These are phyloP conservation scores for Biscutella laevigata DNA, from an alignment of 441 rosid genomes.

Conservation along the genomic window DNA sequence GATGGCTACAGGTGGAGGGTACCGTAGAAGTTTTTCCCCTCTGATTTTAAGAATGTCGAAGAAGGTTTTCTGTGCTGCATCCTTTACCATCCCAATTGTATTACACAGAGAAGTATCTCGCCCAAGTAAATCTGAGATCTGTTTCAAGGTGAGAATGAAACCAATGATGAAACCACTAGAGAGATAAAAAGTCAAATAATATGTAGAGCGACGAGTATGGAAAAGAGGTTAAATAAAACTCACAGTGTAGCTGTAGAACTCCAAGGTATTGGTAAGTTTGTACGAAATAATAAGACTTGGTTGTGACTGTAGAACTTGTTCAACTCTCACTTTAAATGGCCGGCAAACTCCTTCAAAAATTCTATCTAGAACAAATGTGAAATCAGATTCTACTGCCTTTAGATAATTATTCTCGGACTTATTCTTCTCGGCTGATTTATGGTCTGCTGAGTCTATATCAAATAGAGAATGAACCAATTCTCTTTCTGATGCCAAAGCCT, in stretches of 20 bases:
- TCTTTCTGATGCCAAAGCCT: conserved; percentile 97
- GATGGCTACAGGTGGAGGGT: conserved; percentile 84
- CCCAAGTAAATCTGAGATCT: conserved; percentile 91
- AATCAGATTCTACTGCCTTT: conserved; percentile 63
- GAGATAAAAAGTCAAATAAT: not conserved
- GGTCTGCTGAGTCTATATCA: conserved; percentile 62
- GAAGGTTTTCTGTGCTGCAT: conserved; percentile 88
- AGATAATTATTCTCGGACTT: conserved; percentile 43
- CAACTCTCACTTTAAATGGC: conserved; percentile 97
- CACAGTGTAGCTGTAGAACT: conserved; percentile 88
- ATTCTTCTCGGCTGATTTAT: conserved; percentile 46
- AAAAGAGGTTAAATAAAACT: conserved; percentile 28
- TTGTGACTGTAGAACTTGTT: conserved; percentile 94
- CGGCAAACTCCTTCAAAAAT: conserved; percentile 98
- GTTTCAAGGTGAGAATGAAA: conserved; percentile 11
- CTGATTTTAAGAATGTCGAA: conserved; percentile 78
- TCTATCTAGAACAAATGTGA: conserved; percentile 85
- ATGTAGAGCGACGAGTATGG: not conserved
- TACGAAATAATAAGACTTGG: conserved; percentile 84
- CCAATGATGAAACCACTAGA: conserved; percentile 11
- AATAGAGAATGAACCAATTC: conserved; percentile 81
- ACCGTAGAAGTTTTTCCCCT: conserved; percentile 86
- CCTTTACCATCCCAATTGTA: conserved; percentile 78
- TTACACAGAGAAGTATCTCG: conserved; percentile 73
- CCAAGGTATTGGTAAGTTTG: conserved; percentile 83